A percentile compares a stretch with the other conserved stretches of the same genome.
phyloP scores from a whole-genome alignment of 805 yeast genomes.

The Lipomyces spencermartinsiae region DNA sequence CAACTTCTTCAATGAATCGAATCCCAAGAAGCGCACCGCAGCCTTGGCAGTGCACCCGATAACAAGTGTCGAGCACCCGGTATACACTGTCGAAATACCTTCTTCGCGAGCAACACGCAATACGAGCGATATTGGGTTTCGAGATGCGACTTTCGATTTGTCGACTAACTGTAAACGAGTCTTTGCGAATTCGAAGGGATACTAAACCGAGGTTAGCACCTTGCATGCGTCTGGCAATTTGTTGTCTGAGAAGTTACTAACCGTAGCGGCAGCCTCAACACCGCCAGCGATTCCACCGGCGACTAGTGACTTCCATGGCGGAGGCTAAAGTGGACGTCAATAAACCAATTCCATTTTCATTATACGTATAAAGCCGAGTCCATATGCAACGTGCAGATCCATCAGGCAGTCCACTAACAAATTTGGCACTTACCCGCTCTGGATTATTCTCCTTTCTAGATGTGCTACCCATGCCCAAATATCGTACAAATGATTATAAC shows the following conservation, averaged over 20 bases:
- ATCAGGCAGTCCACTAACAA: not conserved
- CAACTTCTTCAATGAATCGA: conserved; percentile 80
- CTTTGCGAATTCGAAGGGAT: conserved; percentile 97
- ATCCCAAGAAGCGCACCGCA: conserved; percentile 91
- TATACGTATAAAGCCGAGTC: not conserved
- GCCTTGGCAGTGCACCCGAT: conserved; percentile 97
- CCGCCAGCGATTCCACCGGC: conserved; percentile 57
- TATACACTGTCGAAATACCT: conserved; percentile 80
- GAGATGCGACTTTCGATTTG: conserved; percentile 36
- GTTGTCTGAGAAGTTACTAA: conserved; percentile 29
- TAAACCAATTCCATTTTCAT: not conserved
- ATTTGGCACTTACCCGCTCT: not conserved
- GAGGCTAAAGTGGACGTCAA: conserved; percentile 18
- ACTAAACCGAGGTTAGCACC: conserved; percentile 43
- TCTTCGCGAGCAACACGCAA: conserved; percentile 75
- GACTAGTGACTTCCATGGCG: conserved; percentile 50
- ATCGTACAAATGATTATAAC: not conserved
- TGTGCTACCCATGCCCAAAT: not conserved
- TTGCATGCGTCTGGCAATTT: not conserved
- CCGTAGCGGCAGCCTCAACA: conserved; percentile 79
- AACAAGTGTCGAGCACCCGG: conserved; percentile 96
- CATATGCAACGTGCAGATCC: not conserved
- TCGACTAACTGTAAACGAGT: conserved; percentile 82
- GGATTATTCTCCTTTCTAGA: not conserved
- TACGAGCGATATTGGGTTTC: conserved; percentile 85